Evolutionary conservation across 805 yeast species (phyloP).

Genomic region (Yarrowia bubula): DNA sequence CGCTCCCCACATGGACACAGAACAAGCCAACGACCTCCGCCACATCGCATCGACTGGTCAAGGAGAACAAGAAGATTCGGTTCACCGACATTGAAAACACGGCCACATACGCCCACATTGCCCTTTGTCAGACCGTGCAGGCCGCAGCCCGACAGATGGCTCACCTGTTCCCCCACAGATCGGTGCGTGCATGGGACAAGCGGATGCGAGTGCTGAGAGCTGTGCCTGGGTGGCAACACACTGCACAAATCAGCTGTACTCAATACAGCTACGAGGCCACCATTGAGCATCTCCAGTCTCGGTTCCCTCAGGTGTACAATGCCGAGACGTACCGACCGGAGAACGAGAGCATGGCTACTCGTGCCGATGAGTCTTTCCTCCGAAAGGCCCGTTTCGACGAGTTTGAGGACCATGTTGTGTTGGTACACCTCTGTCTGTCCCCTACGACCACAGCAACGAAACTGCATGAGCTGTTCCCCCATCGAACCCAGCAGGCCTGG

Average conservation of each 20-base stretch:
- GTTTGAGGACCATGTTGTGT: conserved; percentile 1
- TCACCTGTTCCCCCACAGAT: conserved; percentile 16
- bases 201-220: conserved; percentile 15
- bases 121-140: conserved; percentile 10
- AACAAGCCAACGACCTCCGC: conserved; percentile 4
- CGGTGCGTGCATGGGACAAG: conserved; percentile 25
- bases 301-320: conserved; percentile 10
- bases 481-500: conserved; percentile 26
- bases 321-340: conserved; percentile 1
- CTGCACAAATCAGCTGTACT: not conserved
- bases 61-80: conserved; percentile 17
- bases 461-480: conserved; percentile 16
- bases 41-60: conserved; percentile 1
- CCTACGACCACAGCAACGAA: conserved; percentile 24
- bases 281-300: not conserved
- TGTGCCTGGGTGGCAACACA: conserved; percentile 3
- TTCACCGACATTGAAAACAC: conserved; percentile 14
- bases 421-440: not conserved
- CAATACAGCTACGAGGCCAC: not conserved
- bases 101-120: conserved; percentile 14
- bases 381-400: conserved; percentile 22
- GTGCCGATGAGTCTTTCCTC: conserved; percentile 19
- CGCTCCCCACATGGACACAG: not conserved
- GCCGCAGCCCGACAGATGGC: conserved; percentile 25
- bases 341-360: not conserved